Percentiles rank a stretch among this genome's conserved stretches.
These are phyloP conservation scores for Torulaspora maleeae DNA, from an alignment of 805 yeast species.

Conservation along the genomic window DNA sequence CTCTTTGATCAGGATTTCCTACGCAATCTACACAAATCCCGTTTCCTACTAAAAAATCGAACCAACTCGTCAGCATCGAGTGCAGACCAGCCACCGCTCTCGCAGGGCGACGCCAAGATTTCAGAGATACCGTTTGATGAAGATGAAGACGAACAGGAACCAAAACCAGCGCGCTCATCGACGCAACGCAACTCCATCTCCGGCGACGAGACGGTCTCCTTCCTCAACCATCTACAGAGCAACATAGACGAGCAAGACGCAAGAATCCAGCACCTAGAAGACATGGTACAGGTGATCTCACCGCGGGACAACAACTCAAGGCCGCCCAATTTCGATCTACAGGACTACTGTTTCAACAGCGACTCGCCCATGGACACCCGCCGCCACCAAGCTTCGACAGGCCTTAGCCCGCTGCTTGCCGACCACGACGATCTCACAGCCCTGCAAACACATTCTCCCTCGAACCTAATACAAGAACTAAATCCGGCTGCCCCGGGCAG, in stretches of 20 bases:
- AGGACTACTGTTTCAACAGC: constrained; percentile 16
- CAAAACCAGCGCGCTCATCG: neutral
- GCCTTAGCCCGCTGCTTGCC: constrained; percentile 13
- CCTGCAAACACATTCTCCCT: constrained; percentile 11
- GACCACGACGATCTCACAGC: constrained; percentile 11
- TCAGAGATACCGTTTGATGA: constrained; percentile 28
- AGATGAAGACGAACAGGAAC: constrained; percentile 12
- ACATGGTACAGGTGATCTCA: constrained; percentile 23
- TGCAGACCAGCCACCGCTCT: neutral
- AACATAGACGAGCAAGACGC: constrained; percentile 32
- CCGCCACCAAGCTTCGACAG: constrained; percentile 1
- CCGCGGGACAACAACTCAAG: constrained; percentile 6
- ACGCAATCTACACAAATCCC: constrained; percentile 7
- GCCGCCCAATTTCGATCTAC: constrained; percentile 16
- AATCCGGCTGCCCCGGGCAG: neutral
- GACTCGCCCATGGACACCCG: constrained; percentile 9
- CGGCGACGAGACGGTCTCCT: constrained; percentile 10
- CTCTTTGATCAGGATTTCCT: constrained; percentile 2
- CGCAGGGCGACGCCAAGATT: constrained; percentile 16
- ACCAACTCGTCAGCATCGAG: constrained; percentile 15
- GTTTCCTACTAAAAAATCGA: constrained; percentile 26
- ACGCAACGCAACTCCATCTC: constrained; percentile 3
- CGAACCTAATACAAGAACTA: constrained; percentile 8
- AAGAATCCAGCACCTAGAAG: constrained; percentile 32
- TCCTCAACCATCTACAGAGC: constrained; percentile 25